These are phyloP conservation scores for Helicocarpus griseus DNA, from an alignment of 2,329 filamentous ascomycete species.

Conservation along the genomic window DNA sequence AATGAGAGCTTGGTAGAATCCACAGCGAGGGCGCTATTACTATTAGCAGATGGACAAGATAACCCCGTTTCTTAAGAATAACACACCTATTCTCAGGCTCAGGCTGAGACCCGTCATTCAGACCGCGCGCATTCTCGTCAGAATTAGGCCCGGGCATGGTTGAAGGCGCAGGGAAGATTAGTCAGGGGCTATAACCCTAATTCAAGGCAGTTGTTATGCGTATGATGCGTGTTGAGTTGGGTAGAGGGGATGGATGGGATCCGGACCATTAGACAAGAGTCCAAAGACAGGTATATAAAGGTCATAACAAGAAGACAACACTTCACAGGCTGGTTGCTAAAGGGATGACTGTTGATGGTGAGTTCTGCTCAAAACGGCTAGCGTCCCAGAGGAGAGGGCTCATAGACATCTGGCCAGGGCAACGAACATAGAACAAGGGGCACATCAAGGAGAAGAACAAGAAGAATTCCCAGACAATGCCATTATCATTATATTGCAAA, in stretches of 20 bases:
- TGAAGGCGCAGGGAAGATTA: background rate
- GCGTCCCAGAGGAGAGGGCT: no score
- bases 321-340: background rate
- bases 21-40: background rate
- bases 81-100: background rate
- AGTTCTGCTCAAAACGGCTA: no score
- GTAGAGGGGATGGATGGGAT: no score
- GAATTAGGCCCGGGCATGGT: no score
- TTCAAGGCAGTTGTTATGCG: background rate
- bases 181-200: background rate
- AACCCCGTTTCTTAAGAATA: background rate
- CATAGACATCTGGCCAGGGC: background rate
- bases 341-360: background rate
- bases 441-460: background rate
- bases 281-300: background rate
- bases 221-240: no score
- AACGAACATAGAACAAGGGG: background rate
- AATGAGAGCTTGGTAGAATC: constrained; percentile 5
- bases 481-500: constrained; percentile 5
- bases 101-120: background rate
- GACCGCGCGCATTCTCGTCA: no score
- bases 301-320: background rate
- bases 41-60: background rate
- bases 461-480: background rate
- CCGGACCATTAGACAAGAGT: no score